These are phyloP conservation scores for Leccinum griseonigrum DNA, from an alignment of 1,284 basidiomycete species.

Conservation along the genomic window DNA sequence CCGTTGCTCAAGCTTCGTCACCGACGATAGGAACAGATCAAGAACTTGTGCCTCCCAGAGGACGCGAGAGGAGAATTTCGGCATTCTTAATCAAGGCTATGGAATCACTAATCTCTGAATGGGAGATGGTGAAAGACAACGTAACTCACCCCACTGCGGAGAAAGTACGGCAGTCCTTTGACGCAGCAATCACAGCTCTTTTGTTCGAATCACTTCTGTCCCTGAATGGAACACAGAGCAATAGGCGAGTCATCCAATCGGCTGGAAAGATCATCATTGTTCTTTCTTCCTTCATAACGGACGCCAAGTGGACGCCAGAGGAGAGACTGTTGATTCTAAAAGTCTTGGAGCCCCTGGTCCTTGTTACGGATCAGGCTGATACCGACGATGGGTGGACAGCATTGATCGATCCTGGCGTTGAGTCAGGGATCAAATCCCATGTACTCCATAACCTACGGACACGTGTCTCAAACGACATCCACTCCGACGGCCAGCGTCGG, in stretches of 20 bases:
- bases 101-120: slow-evolving; percentile 48
- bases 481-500: slow-evolving; percentile 21
- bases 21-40: slow-evolving; percentile 15
- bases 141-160: slow-evolving; percentile 51
- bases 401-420: slow-evolving; percentile 57
- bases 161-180: slow-evolving; percentile 62
- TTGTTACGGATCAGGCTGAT: slow-evolving; percentile 25
- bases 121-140: slow-evolving; percentile 42
- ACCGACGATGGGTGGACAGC: slow-evolving; percentile 46
- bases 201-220: slow-evolving; percentile 67
- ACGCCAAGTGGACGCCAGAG: slow-evolving; percentile 51
- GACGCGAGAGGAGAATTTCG: slow-evolving; percentile 65
- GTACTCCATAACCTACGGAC: slow-evolving; percentile 41
- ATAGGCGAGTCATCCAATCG: slow-evolving; percentile 57
- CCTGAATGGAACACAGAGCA: slow-evolving; percentile 59
- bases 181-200: slow-evolving; percentile 63
- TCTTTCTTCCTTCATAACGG: slow-evolving; percentile 42
- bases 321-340: slow-evolving; percentile 64
- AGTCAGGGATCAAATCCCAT: slow-evolving; percentile 66
- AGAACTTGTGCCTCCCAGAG: slow-evolving; percentile 43
- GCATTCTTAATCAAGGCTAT: slow-evolving; percentile 59
- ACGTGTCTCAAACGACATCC: slow-evolving; percentile 8
- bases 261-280: slow-evolving; percentile 55
- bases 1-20: slow-evolving; percentile 5
- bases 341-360: slow-evolving; percentile 63